A percentile compares a stretch with the other conserved stretches of the same genome.
Evolutionary conservation across 129 eudicot species (phyloP).

Genomic region (Tanacetum coccineum): DNA sequence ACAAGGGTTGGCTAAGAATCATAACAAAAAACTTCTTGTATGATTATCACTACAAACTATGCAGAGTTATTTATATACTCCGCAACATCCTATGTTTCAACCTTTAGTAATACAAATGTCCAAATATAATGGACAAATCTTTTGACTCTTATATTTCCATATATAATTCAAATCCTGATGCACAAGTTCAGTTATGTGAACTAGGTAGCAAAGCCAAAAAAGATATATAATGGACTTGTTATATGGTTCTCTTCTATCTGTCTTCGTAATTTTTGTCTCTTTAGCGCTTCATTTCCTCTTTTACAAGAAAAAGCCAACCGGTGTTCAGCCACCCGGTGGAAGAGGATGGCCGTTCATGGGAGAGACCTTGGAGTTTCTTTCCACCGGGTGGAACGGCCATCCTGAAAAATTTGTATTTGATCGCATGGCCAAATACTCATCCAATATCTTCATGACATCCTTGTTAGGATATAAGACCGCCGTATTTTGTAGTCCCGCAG

Average conservation of each 20-base stretch:
- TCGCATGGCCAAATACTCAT: conserved; percentile 32
- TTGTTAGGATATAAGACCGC: conserved; percentile 30
- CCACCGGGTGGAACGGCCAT: conserved; percentile 30
- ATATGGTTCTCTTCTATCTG: conserved; percentile 24
- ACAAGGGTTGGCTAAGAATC: conserved; percentile 23
- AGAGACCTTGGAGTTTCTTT: conserved; percentile 32
- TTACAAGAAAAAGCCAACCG: conserved; percentile 5
- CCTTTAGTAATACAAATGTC: conserved; percentile 16
- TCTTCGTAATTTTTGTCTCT: conserved; percentile 16
- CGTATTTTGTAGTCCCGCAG: conserved; percentile 37
- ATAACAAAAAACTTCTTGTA: neutral
- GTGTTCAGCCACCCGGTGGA: conserved; percentile 32
- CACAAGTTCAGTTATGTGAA: neutral
- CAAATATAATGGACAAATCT: conserved; percentile 22
- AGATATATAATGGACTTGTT: conserved; percentile 18
- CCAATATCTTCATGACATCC: conserved; percentile 33
- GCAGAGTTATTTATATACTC: conserved; percentile 1
- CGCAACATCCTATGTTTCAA: conserved; percentile 11
- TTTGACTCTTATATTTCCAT: conserved; percentile 4
- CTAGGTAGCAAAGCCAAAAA: neutral
- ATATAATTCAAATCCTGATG: conserved; percentile 1
- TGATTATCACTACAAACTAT: conserved; percentile 18
- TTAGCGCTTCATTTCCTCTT: conserved; percentile 16
- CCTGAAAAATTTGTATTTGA: conserved; percentile 38
- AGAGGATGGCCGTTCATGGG: conserved; percentile 43